A percentile compares a stretch with the other conserved stretches of the same genome.
Evolutionary conservation across 2,329 filamentous ascomycete genomes (phyloP).

Genomic region (Ceratocystis variospora): DNA sequence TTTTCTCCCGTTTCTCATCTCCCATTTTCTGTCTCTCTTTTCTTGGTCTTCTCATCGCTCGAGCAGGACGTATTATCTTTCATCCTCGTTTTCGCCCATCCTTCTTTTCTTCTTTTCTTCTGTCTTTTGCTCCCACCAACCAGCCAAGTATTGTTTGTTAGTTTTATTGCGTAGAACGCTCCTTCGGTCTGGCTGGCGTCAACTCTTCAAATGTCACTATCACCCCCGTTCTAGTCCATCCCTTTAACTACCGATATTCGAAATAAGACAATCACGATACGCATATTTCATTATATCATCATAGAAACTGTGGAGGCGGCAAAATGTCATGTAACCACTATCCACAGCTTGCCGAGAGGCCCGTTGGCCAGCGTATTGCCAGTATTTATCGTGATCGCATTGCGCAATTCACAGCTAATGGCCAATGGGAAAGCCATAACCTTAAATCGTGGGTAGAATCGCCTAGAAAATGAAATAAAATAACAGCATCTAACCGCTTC

Average conservation of each 20-base stretch:
- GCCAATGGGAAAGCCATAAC: slow-evolving; percentile 66
- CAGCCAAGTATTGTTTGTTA: too few relatives aligned
- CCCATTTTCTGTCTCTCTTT: neutral
- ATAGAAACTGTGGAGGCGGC: neutral
- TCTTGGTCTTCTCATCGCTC: neutral
- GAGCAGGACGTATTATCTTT: too few relatives aligned
- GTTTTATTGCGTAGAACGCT: too few relatives aligned
- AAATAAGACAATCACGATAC: neutral
- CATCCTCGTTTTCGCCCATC: neutral
- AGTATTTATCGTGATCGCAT: slow-evolving; percentile 77
- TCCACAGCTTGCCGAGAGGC: slow-evolving; percentile 37
- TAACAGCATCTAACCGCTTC: neutral
- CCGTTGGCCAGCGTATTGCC: slow-evolving; percentile 65
- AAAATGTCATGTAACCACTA: slow-evolving; percentile 26
- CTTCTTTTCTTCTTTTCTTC: neutral
- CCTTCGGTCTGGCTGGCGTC: neutral
- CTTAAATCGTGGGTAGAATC: slow-evolving; percentile 47
- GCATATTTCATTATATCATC: neutral
- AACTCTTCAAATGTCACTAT: neutral
- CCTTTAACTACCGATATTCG: neutral
- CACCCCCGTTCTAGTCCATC: neutral
- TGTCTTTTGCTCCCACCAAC: too few relatives aligned
- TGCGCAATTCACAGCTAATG: slow-evolving; percentile 61
- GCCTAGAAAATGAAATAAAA: neutral
- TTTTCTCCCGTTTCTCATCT: neutral